Evolutionary conservation across 2,329 filamentous ascomycete species (phyloP), one percentile per base, ranked within the genome.

Genomic region (Colletotrichum acutatum): DNA sequence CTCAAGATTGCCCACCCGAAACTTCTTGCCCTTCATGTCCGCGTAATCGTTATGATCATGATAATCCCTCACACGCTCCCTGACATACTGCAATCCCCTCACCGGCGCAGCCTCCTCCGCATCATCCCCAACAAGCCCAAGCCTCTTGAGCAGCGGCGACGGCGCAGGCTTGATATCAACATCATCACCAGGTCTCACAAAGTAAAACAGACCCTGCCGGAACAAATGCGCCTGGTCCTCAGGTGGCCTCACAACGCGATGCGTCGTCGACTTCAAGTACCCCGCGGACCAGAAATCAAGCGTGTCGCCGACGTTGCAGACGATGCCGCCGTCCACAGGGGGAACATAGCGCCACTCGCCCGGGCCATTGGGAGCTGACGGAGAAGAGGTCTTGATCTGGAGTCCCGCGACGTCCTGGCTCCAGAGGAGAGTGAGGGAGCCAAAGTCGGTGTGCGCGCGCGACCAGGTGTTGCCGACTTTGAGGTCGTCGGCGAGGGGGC

Each of bases 391-490:
- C 57, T 83, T 83, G 60, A 89, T 86, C 76, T 89, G 87, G 14
- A 89, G 80, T 1, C 85, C 87, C 0, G 87, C 86, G 6, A 89
- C 86, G 3, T 87, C 86, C 72, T 89, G 87, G 19, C 86, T 84
- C 81, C 88, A 89, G 3, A 90, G 83, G 9, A 89, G 81, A 3
- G 88, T 89, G 6, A 89, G 79, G 0, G 83, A 86, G 0, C 87
- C 87, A 14, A 89, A 82, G 75, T 90, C 88, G 0, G 87, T 89
- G 76, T 90, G 87, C 0, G 77, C 79, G 7, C 78, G 75, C 1
- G 77, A 76, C 78, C 77, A 80, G 1, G 72, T 78, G 46, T 78
- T 76, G 26, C 75, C 69, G 19, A 77, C 75, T 34, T 62, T 71
- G n/a, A 68, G 74, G 77, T 84, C 86, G 28, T 85, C 83, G 7